Percentiles rank a stretch among this genome's conserved stretches.
These are phyloP conservation scores for Aspergillus neotritici DNA, from an alignment of 2,329 filamentous ascomycete genomes.

Conservation along the genomic window DNA sequence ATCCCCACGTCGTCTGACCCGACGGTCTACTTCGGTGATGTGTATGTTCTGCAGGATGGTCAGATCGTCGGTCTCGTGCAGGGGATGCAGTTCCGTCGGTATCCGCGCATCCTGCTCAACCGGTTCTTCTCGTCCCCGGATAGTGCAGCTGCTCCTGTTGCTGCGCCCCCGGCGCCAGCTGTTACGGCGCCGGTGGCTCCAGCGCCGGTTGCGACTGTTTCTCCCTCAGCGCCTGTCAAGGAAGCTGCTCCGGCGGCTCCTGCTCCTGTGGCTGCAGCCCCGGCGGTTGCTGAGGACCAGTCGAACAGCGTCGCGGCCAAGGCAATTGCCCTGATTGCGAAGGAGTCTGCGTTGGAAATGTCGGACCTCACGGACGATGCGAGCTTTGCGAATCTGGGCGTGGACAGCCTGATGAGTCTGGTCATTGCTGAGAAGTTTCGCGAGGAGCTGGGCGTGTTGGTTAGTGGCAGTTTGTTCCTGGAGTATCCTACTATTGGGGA, in stretches of 20 bases:
- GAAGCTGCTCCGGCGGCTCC: not conserved
- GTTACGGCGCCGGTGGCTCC: not conserved
- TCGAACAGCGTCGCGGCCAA: constrained; percentile 7
- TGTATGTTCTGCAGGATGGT: constrained; percentile 34
- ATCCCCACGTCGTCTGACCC: constrained; percentile 23
- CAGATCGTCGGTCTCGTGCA: constrained; percentile 30
- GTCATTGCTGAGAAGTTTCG: constrained; percentile 31
- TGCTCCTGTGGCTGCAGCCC: not conserved
- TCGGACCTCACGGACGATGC: constrained; percentile 22
- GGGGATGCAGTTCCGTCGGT: constrained; percentile 32
- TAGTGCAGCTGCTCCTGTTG: not conserved
- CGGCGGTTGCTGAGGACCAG: not conserved
- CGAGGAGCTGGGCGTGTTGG: constrained; percentile 24
- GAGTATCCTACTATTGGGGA: constrained; percentile 19
- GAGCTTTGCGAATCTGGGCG: constrained; percentile 25
- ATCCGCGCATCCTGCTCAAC: constrained; percentile 17
- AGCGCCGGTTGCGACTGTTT: not conserved
- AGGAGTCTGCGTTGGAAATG: constrained; percentile 21
- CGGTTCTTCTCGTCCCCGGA: constrained; percentile 14
- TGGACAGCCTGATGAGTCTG: constrained; percentile 34
- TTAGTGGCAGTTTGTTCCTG: constrained; percentile 20
- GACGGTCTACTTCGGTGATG: constrained; percentile 34
- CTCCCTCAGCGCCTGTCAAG: not conserved
- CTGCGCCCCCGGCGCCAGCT: not conserved
- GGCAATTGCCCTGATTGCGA: constrained; percentile 23